Evolutionary conservation across 768 basidiomycete genomes (phyloP).

Genomic region (Cytidiella melzeri): DNA sequence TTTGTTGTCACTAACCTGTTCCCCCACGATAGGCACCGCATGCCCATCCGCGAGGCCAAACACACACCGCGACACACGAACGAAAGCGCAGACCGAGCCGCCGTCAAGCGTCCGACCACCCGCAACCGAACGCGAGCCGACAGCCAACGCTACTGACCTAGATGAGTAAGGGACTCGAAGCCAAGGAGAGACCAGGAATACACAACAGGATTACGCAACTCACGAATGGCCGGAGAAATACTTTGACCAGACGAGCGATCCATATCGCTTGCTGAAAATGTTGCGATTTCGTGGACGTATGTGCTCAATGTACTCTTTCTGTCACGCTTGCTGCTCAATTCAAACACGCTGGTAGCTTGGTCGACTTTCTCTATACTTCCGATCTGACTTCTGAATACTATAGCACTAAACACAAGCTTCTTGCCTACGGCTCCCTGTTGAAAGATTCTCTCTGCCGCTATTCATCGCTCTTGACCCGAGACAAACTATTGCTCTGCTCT

Average conservation of each 20-base stretch:
- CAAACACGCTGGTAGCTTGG: slow-evolving; percentile 45
- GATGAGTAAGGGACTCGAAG: not conserved
- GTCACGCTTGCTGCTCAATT: not conserved
- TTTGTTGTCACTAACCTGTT: slow-evolving; percentile 4
- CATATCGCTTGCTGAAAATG: slow-evolving; percentile 77
- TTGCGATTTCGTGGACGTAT: slow-evolving; percentile 85
- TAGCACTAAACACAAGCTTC: slow-evolving; percentile 59
- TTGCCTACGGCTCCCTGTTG: slow-evolving; percentile 85
- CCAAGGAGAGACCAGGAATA: slow-evolving; percentile 54
- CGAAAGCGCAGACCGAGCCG: slow-evolving; percentile 65
- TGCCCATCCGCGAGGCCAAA: slow-evolving; percentile 66
- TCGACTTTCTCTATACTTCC: slow-evolving; percentile 78
- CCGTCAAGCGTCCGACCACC: slow-evolving; percentile 85
- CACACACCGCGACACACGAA: slow-evolving; percentile 73
- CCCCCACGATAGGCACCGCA: slow-evolving; percentile 64
- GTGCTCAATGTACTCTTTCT: slow-evolving; percentile 21
- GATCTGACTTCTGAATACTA: slow-evolving; percentile 55
- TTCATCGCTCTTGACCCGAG: slow-evolving; percentile 79
- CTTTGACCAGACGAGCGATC: slow-evolving; percentile 82
- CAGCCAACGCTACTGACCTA: slow-evolving; percentile 81
- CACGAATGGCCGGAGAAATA: slow-evolving; percentile 88
- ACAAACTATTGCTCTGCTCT: slow-evolving; percentile 66
- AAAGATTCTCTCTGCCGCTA: slow-evolving; percentile 77
- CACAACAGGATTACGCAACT: slow-evolving; percentile 79
- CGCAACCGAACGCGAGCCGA: slow-evolving; percentile 69